Evolutionary conservation across 257 asterid genomes (phyloP).

Genomic region (Plectranthus barbatus): DNA sequence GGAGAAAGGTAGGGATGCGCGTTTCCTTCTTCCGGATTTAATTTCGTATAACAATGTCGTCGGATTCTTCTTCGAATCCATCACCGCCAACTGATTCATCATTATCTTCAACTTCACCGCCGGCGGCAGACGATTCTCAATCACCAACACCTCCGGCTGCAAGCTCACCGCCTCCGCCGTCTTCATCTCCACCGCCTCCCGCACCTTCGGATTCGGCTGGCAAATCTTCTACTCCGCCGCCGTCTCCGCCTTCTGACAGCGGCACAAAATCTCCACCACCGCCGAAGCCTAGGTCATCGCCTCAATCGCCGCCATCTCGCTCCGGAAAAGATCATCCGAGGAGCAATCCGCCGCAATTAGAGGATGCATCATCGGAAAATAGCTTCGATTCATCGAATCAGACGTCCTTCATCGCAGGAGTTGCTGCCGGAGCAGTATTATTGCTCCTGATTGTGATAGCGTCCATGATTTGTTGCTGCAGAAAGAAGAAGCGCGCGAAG

Average conservation of each 20-base stretch:
- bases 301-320: constrained; percentile 23
- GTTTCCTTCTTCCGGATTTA: constrained; percentile 6
- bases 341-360: constrained; percentile 2
- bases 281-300: constrained; percentile 3
- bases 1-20: constrained; percentile 57
- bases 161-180: constrained; percentile 14
- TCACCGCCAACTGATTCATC: constrained; percentile 12
- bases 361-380: background rate
- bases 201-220: constrained; percentile 16
- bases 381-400: constrained; percentile 13
- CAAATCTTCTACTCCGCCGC: constrained; percentile 20
- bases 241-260: constrained; percentile 14
- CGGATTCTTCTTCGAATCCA: constrained; percentile 4
- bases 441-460: constrained; percentile 37
- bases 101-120: constrained; percentile 4
- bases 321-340: constrained; percentile 3
- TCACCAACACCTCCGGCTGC: constrained; percentile 2
- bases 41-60: constrained; percentile 8
- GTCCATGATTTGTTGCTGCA: constrained; percentile 28
- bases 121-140: background rate
- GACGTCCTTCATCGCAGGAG: constrained; percentile 43
- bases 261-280: constrained; percentile 19
- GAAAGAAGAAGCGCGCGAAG: constrained; percentile 41
- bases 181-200: constrained; percentile 24
- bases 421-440: constrained; percentile 50